Conservation (phyloP, 176 grass and related monocot genomes). For the Ananas comosus region DNA sequence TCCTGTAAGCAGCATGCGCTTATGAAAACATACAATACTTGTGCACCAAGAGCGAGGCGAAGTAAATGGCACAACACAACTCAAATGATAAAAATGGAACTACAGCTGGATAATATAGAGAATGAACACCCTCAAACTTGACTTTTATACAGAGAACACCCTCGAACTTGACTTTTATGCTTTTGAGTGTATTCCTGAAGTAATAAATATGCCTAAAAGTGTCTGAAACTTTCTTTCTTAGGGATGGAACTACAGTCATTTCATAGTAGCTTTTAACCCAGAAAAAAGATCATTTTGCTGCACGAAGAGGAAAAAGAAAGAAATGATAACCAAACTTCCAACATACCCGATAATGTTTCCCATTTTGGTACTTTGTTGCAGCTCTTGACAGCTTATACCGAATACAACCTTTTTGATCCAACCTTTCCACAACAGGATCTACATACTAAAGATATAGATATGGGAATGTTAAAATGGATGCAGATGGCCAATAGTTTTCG, state of each 20-base stretch:
- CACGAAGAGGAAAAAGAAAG: neutral
- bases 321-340: neutral
- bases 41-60: neutral
- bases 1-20: slow-evolving; percentile 40
- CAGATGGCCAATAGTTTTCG: neutral
- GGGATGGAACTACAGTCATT: too few species aligned
- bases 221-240: too few species aligned
- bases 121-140: too few species aligned
- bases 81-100: too few species aligned
- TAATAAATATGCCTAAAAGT: too few species aligned
- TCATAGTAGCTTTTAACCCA: neutral
- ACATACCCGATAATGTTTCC: slow-evolving; percentile 90
- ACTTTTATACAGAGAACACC: too few species aligned
- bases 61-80: too few species aligned
- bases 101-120: too few species aligned
- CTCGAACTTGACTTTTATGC: too few species aligned
- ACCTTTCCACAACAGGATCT: slow-evolving; percentile 79
- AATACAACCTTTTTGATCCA: slow-evolving; percentile 57
- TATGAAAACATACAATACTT: neutral
- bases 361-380: slow-evolving; percentile 76
- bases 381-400: slow-evolving; percentile 61
- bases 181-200: too few species aligned
- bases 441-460: slow-evolving; percentile 54
- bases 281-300: neutral
- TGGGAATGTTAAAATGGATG: slow-evolving; percentile 15